phyloP scores from a whole-genome alignment of 257 asterid species.

The Nicotiana attenuata region DNA sequence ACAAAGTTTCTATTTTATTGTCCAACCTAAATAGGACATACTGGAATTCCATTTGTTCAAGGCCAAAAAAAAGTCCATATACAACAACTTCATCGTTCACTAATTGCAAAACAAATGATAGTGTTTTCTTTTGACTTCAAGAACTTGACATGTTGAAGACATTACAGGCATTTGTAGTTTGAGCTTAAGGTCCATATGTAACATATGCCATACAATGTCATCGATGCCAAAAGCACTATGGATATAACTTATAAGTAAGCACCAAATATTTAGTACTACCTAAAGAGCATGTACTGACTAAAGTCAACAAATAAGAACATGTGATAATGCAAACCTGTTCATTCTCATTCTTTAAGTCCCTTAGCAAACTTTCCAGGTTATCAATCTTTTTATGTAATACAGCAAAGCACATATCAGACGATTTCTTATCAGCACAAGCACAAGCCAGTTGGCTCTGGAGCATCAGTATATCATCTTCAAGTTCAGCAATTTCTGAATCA shows the following conservation, averaged over 20 bases:
- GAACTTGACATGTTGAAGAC: background rate
- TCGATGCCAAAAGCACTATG: background rate
- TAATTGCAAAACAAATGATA: background rate
- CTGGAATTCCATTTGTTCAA: background rate
- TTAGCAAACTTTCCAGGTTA: background rate
- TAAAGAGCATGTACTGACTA: background rate
- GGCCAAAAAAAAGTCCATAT: background rate
- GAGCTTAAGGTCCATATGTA: background rate
- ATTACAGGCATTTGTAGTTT: background rate
- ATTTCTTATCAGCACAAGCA: conserved; percentile 6
- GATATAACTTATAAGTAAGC: background rate
- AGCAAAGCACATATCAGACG: background rate
- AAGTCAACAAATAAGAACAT: background rate
- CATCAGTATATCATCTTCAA: conserved; percentile 3
- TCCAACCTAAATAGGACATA: background rate
- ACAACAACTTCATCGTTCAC: background rate
- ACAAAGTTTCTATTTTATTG: background rate
- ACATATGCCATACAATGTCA: background rate
- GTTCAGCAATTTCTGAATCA: conserved; percentile 5
- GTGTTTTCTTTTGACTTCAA: background rate
- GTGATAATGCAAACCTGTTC: background rate
- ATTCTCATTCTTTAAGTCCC: background rate
- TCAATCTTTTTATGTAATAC: background rate
- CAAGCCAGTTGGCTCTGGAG: background rate
- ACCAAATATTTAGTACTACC: background rate